Conservation (phyloP, 108 stramenopile species). For the Skeletonema grethae region DNA sequence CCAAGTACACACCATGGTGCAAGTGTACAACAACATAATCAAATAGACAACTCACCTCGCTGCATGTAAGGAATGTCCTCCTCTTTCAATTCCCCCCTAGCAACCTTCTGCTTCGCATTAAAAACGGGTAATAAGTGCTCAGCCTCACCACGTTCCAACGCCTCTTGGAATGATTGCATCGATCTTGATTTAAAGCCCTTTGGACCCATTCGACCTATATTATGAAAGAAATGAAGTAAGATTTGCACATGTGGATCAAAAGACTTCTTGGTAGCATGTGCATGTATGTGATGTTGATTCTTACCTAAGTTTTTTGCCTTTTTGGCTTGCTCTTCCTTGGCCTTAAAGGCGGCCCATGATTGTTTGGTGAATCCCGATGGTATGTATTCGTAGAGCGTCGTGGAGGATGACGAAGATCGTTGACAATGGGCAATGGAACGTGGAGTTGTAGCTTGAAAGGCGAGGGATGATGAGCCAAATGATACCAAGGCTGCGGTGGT, state of each 20-base stretch:
- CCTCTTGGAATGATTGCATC: constrained; percentile 83
- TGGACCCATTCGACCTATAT: constrained; percentile 53
- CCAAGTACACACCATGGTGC: background rate
- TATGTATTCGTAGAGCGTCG: constrained; percentile 65
- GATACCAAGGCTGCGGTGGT: background rate
- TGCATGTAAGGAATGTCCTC: constrained; percentile 88
- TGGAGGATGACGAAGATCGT: background rate
- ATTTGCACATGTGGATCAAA: too few species aligned
- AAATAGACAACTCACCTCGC: constrained; percentile 37
- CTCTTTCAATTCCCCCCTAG: constrained; percentile 58
- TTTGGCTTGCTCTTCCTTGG: constrained; percentile 57
- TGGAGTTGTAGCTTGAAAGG: background rate
- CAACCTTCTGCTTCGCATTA: constrained; percentile 64
- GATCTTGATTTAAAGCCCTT: constrained; percentile 77
- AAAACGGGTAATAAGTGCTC: constrained; percentile 73
- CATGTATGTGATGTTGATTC: too few species aligned
- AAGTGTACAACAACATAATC: too few species aligned
- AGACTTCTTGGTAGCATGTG: too few species aligned
- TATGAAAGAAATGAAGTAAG: too few species aligned
- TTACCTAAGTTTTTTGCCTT: constrained; percentile 44
- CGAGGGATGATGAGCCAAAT: background rate
- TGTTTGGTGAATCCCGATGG: constrained; percentile 82
- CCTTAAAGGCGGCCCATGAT: constrained; percentile 66
- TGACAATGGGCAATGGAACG: background rate
- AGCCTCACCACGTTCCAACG: constrained; percentile 75